phyloP scores from a whole-genome alignment of 495 filamentous ascomycete species.

The Penicillium angulare region DNA sequence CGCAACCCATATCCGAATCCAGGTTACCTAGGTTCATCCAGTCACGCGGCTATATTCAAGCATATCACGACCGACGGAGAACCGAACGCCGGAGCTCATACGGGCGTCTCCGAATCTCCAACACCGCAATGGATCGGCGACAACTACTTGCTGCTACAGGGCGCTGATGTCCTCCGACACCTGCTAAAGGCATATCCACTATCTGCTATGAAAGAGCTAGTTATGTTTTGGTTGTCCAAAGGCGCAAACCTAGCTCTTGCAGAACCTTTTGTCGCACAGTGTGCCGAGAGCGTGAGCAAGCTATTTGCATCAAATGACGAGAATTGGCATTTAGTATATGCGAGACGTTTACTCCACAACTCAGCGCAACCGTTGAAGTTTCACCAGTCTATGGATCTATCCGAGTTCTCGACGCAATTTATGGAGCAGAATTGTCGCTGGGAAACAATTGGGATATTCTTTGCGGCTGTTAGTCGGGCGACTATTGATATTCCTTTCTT shows the following conservation, averaged over 20 bases:
- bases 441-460: slow-evolving; percentile 43
- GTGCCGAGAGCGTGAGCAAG: slow-evolving; percentile 26
- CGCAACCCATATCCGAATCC: slow-evolving; percentile 42
- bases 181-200: slow-evolving; percentile 23
- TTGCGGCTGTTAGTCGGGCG: slow-evolving; percentile 36
- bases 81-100: slow-evolving; percentile 3
- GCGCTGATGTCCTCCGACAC: slow-evolving; percentile 27
- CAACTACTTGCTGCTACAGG: slow-evolving; percentile 23
- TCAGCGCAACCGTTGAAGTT: slow-evolving; percentile 30
- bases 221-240: slow-evolving; percentile 32
- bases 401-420: slow-evolving; percentile 33
- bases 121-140: slow-evolving; percentile 19
- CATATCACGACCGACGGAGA: slow-evolving; percentile 33
- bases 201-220: slow-evolving; percentile 28
- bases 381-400: slow-evolving; percentile 17
- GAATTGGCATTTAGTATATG: slow-evolving; percentile 30
- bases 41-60: slow-evolving; percentile 41
- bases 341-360: slow-evolving; percentile 32
- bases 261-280: slow-evolving; percentile 30
- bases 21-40: slow-evolving; percentile 43
- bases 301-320: slow-evolving; percentile 25
- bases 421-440: slow-evolving; percentile 35
- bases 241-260: slow-evolving; percentile 36
- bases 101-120: slow-evolving; percentile 5
- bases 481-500: slow-evolving; percentile 35